Evolutionary conservation across 2,329 filamentous ascomycete species (phyloP).

Genomic region (Lomentospora prolificans): DNA sequence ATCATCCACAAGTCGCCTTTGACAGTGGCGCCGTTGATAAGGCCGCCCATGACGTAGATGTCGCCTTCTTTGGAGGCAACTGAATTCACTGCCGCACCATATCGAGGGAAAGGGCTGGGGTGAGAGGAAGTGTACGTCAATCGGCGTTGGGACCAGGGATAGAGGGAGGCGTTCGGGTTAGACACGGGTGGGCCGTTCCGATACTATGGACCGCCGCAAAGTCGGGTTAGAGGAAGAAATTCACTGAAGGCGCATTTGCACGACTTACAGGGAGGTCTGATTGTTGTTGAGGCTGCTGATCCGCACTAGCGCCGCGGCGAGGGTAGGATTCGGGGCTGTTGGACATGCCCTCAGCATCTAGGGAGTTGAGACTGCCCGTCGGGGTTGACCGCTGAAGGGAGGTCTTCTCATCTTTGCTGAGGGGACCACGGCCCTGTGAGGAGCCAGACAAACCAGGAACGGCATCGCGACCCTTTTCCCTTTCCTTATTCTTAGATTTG

Average conservation of each 20-base stretch:
- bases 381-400: constrained; percentile 54
- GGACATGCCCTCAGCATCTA: constrained; percentile 48
- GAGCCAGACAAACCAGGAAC: constrained; percentile 11
- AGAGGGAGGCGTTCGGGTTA: constrained; percentile 68
- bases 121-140: constrained; percentile 76
- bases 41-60: constrained; percentile 93
- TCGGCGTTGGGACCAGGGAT: constrained; percentile 90
- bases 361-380: constrained; percentile 67
- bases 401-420: constrained; percentile 42
- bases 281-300: constrained; percentile 31
- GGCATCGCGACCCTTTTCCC: constrained; percentile 40
- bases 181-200: constrained; percentile 40
- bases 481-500: constrained; percentile 69
- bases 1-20: constrained; percentile 98
- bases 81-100: constrained; percentile 92
- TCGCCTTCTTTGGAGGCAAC: constrained; percentile 92
- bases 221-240: neutral
- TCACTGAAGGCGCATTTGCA: constrained; percentile 7
- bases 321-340: constrained; percentile 54
- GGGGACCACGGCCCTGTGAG: constrained; percentile 6
- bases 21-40: constrained; percentile 90
- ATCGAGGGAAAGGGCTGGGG: constrained; percentile 84
- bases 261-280: constrained; percentile 32
- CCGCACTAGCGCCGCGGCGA: constrained; percentile 40
- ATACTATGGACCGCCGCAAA: constrained; percentile 28